Conservation (phyloP, 495 filamentous ascomycete species). For the Aspergillus ellipticus region DNA sequence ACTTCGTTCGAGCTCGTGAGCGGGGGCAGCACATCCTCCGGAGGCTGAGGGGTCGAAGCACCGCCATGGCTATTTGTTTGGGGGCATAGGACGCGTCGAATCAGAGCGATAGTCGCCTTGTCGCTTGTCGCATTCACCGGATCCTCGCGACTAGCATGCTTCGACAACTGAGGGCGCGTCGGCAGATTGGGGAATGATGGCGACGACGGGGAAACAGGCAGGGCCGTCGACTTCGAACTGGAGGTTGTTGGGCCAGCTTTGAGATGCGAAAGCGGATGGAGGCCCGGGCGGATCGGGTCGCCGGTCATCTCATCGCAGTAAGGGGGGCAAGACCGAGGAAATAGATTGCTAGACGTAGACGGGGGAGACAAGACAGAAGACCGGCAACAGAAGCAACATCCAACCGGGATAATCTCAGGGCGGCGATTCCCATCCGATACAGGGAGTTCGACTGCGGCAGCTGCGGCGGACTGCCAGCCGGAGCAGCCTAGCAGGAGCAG, state of each 20-base stretch:
- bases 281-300: conserved; percentile 34
- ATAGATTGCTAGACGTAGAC: background rate
- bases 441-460: background rate
- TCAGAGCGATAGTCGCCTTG: conserved; percentile 54
- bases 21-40: conserved; percentile 81
- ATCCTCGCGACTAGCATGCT: conserved; percentile 25
- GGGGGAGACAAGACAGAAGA: background rate
- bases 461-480: conserved; percentile 3
- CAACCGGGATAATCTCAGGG: background rate
- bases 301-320: conserved; percentile 41
- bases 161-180: conserved; percentile 30
- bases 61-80: conserved; percentile 39
- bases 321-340: conserved; percentile 3
- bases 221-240: conserved; percentile 38
- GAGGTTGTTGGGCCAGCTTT: conserved; percentile 51
- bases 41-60: conserved; percentile 44
- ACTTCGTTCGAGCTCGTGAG: conserved; percentile 90
- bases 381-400: background rate
- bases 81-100: conserved; percentile 64
- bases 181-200: conserved; percentile 29
- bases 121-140: conserved; percentile 45
- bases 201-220: conserved; percentile 26
- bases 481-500: too few relatives aligned
- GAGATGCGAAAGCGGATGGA: conserved; percentile 45
- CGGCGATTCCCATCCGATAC: background rate